Evolutionary conservation across 257 asterid species (phyloP).

Genomic region (Solanum virginianum): DNA sequence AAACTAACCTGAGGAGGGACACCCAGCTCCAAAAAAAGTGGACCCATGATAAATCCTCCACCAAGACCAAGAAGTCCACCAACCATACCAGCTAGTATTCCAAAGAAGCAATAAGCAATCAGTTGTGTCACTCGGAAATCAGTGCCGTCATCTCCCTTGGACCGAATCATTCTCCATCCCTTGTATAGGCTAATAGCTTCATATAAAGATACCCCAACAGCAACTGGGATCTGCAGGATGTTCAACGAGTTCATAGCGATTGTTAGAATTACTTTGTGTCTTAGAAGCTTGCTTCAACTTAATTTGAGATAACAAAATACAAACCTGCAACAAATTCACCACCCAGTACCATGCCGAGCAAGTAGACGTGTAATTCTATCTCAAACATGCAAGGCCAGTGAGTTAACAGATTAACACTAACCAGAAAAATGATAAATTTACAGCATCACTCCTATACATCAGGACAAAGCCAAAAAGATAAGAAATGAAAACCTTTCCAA

Average conservation of each 20-base stretch:
- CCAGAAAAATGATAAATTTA: not conserved
- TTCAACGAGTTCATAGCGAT: not conserved
- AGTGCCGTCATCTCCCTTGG: slow-evolving; percentile 65
- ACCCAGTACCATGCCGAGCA: slow-evolving; percentile 75
- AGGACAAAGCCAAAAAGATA: not conserved
- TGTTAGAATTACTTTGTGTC: not conserved
- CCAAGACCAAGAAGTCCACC: slow-evolving; percentile 97
- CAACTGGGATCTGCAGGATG: slow-evolving; percentile 59
- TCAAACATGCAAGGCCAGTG: slow-evolving; percentile 8
- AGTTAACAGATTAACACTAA: not conserved
- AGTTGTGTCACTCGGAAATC: slow-evolving; percentile 50
- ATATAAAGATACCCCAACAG: slow-evolving; percentile 57
- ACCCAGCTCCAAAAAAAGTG: slow-evolving; percentile 39
- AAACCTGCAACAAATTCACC: slow-evolving; percentile 86
- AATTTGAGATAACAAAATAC: not conserved
- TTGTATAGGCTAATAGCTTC: slow-evolving; percentile 64
- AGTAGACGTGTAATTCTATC: slow-evolving; percentile 51
- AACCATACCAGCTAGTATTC: slow-evolving; percentile 79
- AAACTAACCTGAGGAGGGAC: slow-evolving; percentile 59
- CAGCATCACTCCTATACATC: not conserved
- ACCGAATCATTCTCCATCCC: slow-evolving; percentile 70
- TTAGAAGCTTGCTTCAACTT: not conserved
- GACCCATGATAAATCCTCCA: slow-evolving; percentile 77
- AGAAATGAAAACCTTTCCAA: slow-evolving; percentile 50
- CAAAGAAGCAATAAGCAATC: slow-evolving; percentile 56